phyloP scores from a whole-genome alignment of 2,329 filamentous ascomycete species.

The Fusarium duplospermum region DNA sequence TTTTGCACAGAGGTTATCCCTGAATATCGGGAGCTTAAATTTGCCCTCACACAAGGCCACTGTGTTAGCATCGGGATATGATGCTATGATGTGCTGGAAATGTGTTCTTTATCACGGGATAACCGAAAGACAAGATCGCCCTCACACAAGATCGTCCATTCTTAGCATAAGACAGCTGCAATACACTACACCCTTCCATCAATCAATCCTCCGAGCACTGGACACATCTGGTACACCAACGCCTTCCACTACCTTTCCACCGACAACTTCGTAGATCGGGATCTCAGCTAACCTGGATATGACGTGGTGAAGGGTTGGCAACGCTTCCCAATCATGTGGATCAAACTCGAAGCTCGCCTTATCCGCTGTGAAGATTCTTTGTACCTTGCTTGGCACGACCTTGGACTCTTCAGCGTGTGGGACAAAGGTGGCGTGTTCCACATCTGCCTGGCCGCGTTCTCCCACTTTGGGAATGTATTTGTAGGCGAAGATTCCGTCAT shows the following conservation, averaged over 20 bases:
- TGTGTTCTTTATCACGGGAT: too few species aligned
- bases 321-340: background rate
- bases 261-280: constrained; percentile 8
- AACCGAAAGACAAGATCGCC: too few species aligned
- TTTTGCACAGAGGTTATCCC: too few species aligned
- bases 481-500: constrained; percentile 65
- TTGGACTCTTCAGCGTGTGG: constrained; percentile 47
- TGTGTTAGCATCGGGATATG: too few species aligned
- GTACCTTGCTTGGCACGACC: constrained; percentile 18
- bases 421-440: constrained; percentile 61
- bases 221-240: constrained; percentile 3
- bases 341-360: background rate
- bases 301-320: constrained; percentile 17
- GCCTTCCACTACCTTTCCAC: background rate
- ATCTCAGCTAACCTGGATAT: constrained; percentile 1
- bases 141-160: background rate
- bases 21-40: too few species aligned
- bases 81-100: too few species aligned
- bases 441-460: constrained; percentile 62
- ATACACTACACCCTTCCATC: background rate
- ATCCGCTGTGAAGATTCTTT: background rate
- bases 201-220: background rate
- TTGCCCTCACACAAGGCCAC: too few species aligned
- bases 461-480: constrained; percentile 69
- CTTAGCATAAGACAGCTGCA: background rate